Evolutionary conservation across 371 early-diverging fungal species (phyloP).

Genomic region (Phascolomyces articulosus): DNA sequence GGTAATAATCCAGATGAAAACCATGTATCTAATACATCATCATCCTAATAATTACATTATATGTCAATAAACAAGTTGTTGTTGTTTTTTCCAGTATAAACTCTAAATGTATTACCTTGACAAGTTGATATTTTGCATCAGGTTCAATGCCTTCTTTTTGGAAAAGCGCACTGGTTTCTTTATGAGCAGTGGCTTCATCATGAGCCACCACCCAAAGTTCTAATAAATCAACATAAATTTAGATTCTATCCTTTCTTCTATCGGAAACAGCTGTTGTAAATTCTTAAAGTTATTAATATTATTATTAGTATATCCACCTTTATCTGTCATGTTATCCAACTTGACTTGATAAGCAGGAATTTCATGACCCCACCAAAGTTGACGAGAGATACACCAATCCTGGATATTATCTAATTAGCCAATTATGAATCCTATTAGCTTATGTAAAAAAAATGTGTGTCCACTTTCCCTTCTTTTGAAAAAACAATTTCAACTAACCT

Average conservation of each 20-base stretch:
- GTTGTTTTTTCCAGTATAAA: neutral
- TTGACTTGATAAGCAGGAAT: constrained; percentile 96
- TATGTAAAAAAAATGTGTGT: no score
- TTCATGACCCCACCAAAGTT: constrained; percentile 99
- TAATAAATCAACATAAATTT: constrained; percentile 22
- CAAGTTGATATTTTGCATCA: constrained; percentile 31
- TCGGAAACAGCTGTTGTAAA: no score
- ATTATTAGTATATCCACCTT: neutral
- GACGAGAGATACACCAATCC: constrained; percentile 99
- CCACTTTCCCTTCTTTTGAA: no score
- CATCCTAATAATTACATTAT: constrained; percentile 59
- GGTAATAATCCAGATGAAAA: constrained; percentile 99
- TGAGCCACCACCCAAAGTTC: constrained; percentile 78
- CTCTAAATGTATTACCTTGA: constrained; percentile 25
- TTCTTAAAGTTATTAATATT: no score
- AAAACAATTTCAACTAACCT: constrained; percentile 44
- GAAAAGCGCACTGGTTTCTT: constrained; percentile 45
- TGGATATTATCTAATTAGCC: constrained; percentile 88
- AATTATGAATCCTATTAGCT: no score
- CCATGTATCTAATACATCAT: constrained; percentile 99
- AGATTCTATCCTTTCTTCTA: no score
- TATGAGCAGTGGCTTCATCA: constrained; percentile 60
- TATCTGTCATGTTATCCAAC: constrained; percentile 35
- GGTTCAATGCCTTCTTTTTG: constrained; percentile 28
- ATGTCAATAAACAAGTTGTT: neutral